Percentiles rank a stretch among this genome's conserved stretches.
Evolutionary conservation across 352 stramenopile genomes (phyloP).

Genomic region (Pythium biforme): DNA sequence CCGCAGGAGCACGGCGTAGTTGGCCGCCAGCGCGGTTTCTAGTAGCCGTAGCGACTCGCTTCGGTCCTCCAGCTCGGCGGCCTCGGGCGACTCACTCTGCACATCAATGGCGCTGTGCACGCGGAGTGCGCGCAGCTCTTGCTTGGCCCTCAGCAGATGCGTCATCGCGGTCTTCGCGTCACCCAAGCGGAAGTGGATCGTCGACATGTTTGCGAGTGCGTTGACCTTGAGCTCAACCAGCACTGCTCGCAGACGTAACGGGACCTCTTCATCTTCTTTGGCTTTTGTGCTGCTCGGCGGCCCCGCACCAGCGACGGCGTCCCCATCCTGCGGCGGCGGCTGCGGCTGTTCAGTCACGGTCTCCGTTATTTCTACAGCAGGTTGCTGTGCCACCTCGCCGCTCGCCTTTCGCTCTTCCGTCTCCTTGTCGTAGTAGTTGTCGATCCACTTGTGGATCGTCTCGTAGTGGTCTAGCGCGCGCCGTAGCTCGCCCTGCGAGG

Average conservation of each 20-base stretch:
- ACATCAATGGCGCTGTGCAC: too few relatives aligned
- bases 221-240: conserved; percentile 32
- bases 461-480: conserved; percentile 41
- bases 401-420: background rate
- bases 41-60: conserved; percentile 8
- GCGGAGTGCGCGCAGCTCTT: conserved; percentile 17
- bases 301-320: too few relatives aligned
- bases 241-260: conserved; percentile 24
- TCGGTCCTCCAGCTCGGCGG: background rate
- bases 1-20: conserved; percentile 49
- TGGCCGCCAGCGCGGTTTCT: conserved; percentile 35
- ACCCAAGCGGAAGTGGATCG: conserved; percentile 31
- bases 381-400: background rate
- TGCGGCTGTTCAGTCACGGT: too few relatives aligned
- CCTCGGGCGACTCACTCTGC: background rate
- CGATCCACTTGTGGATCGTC: conserved; percentile 10
- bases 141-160: conserved; percentile 41
- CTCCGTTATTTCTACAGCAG: too few relatives aligned
- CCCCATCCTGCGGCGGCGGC: too few relatives aligned
- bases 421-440: background rate
- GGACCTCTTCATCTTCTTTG: background rate
- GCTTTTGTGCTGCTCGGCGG: too few relatives aligned
- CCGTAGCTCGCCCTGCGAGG: conserved; percentile 30
- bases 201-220: conserved; percentile 41
- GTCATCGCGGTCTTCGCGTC: conserved; percentile 36